Percentiles rank a stretch among this genome's conserved stretches.
Evolutionary conservation across 495 filamentous ascomycete species (phyloP).

Genomic region (Penicillium subrubescens): DNA sequence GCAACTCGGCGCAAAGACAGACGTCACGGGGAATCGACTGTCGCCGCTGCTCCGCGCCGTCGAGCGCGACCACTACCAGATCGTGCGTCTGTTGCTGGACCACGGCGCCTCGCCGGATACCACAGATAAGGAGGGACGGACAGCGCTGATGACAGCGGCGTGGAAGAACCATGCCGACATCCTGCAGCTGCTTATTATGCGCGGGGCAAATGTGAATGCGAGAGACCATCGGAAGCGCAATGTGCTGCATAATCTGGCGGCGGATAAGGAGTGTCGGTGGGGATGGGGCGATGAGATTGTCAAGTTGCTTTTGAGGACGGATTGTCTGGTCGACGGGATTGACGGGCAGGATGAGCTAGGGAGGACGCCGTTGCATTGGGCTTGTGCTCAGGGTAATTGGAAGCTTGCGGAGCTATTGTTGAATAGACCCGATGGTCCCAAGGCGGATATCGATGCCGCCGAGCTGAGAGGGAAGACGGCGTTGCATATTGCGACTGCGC

Average conservation of each 20-base stretch:
- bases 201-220: constrained; percentile 53
- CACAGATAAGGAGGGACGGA: constrained; percentile 51
- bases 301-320: constrained; percentile 42
- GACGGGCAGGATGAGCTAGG: constrained; percentile 48
- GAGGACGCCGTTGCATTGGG: constrained; percentile 64
- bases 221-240: constrained; percentile 40
- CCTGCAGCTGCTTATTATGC: constrained; percentile 49
- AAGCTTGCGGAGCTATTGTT: constrained; percentile 58
- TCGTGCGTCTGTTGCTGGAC: constrained; percentile 49
- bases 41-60: constrained; percentile 54
- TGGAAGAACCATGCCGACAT: constrained; percentile 56
- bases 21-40: constrained; percentile 39
- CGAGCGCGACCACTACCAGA: constrained; percentile 50
- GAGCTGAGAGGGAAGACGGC: constrained; percentile 62
- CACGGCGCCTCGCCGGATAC: constrained; percentile 43
- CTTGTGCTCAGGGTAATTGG: constrained; percentile 61
- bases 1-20: constrained; percentile 45
- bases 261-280: constrained; percentile 49
- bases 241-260: constrained; percentile 57
- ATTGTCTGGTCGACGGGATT: constrained; percentile 45
- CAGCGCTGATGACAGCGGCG: constrained; percentile 62
- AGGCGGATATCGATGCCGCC: constrained; percentile 51
- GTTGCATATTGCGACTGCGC: constrained; percentile 60
- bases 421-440: constrained; percentile 39
- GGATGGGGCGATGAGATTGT: constrained; percentile 57